Base-by-base conservation (phyloP, 805 yeast genomes). In the Jamesozyma rosinii region DNA sequence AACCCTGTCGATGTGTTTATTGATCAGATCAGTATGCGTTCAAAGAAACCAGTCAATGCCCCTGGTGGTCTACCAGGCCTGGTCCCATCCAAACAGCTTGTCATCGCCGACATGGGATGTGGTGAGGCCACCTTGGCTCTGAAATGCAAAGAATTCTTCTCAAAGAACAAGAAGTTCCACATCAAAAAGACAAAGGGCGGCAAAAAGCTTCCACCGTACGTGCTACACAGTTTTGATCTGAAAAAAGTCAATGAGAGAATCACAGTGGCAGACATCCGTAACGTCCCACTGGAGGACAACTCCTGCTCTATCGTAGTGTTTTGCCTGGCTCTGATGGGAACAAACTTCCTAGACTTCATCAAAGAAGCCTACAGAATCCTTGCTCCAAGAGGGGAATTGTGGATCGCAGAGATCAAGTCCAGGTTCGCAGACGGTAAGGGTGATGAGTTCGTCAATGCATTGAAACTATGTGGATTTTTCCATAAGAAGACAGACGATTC, bases 41-140 rank as follows among this genome's bases (percentile, higher is more conserved):
- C 79, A 1, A 61, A 69, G 11, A 81, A 74, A 55, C 79, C 81
- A n/a, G 77, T 88, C 4, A 86, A 83, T 62, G 95, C 97, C 0
- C 97, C 97, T 3, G 97, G 97, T 50, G 97, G 97, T 2, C 71
- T 89, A 43, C 96, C 96, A 1, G 94, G 92, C 17, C 59, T 78
- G 32, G 63, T 59, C 6, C 54, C 54, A 15, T 20, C 24, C 5
- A 75, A 71, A 37, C 72, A 74, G 46, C 79, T 90, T 31, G 87
- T 83, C 3, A 75, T 92, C 46, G 97, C 97, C 0, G 98, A 92
- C 66, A 90, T 92, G 97, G 99, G 98, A 10, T 92, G 98, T 63
- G 99, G 98, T 44, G 98, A 92, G 64, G 98, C 97, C 0, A 83
- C 84, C 54, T 72, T 92, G 38, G 79, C 95, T 1, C 63, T 70